Conservation (phyloP, 2,329 filamentous ascomycete species). For the Cladobotryum mycophilum region DNA sequence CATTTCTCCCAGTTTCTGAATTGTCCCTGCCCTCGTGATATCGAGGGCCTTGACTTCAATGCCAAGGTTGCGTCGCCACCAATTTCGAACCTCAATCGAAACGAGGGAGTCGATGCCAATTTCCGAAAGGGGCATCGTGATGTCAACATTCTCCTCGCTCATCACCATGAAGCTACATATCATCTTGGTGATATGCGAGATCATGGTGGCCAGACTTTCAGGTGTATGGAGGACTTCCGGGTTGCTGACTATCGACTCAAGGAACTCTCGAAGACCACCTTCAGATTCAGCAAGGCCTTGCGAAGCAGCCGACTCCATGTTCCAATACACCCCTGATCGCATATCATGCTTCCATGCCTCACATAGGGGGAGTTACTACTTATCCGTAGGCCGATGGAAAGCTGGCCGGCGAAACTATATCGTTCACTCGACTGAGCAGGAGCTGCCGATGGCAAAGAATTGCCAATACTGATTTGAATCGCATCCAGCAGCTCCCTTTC, state of each 20-base stretch:
- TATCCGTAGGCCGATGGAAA: not conserved
- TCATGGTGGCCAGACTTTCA: not conserved
- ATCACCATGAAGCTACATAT: constrained; percentile 1
- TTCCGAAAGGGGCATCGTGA: not conserved
- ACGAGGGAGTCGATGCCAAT: constrained; percentile 12
- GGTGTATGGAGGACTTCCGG: not conserved
- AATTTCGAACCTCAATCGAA: constrained; percentile 13
- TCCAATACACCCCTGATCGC: not conserved
- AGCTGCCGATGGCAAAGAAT: not conserved
- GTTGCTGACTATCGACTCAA: not conserved
- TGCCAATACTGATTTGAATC: not conserved
- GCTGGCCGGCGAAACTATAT: not conserved
- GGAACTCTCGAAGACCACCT: not conserved
- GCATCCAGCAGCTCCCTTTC: constrained; percentile 16
- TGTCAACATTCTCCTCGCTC: constrained; percentile 3
- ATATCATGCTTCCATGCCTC: not conserved
- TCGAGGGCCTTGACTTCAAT: constrained; percentile 2
- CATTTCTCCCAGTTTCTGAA: not conserved
- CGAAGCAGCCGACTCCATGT: not conserved
- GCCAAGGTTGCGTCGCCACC: constrained; percentile 4
- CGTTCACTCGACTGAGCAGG: not conserved
- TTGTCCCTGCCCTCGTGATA: constrained; percentile 1
- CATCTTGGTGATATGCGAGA: not conserved
- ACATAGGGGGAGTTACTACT: not conserved
- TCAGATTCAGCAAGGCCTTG: not conserved